Evolutionary conservation across 2,329 filamentous ascomycete species (phyloP).

Genomic region (Diaporthe velutina): DNA sequence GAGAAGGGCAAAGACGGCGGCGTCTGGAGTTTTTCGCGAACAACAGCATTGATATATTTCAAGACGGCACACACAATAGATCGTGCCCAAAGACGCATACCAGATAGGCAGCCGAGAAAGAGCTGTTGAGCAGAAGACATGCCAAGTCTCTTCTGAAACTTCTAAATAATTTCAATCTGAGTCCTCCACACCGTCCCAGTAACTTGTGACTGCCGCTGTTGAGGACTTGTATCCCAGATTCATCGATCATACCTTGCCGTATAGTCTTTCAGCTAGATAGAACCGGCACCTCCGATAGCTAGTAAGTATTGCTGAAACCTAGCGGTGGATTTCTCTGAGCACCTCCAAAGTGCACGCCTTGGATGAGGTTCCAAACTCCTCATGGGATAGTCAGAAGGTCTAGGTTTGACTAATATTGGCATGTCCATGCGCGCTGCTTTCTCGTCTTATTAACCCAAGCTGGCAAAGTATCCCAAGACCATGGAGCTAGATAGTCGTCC

Average conservation of each 20-base stretch:
- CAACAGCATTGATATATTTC: neutral
- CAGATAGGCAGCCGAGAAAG: neutral
- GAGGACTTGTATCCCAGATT: neutral
- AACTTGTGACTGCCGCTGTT: neutral
- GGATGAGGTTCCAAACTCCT: neutral
- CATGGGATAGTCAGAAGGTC: neutral
- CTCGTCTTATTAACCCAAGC: conserved; percentile 10
- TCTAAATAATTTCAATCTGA: neutral
- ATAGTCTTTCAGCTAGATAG: neutral
- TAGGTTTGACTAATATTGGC: neutral
- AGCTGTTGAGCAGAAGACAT: neutral
- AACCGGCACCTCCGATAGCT: neutral
- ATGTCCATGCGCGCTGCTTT: conserved; percentile 13
- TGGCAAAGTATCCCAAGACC: conserved; percentile 19
- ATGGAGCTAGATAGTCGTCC: conserved; percentile 5
- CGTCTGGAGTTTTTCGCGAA: conserved; percentile 3
- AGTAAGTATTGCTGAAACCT: too few relatives aligned
- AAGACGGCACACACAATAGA: neutral
- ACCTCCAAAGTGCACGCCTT: neutral
- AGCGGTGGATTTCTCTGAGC: neutral
- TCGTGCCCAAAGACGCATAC: neutral
- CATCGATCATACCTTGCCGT: too few relatives aligned
- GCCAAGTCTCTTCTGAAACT: neutral
- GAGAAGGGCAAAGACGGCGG: conserved; percentile 7
- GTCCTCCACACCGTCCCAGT: neutral